Conservation (phyloP, 352 stramenopile species). For the Phytophthora cryptogea region DNA sequence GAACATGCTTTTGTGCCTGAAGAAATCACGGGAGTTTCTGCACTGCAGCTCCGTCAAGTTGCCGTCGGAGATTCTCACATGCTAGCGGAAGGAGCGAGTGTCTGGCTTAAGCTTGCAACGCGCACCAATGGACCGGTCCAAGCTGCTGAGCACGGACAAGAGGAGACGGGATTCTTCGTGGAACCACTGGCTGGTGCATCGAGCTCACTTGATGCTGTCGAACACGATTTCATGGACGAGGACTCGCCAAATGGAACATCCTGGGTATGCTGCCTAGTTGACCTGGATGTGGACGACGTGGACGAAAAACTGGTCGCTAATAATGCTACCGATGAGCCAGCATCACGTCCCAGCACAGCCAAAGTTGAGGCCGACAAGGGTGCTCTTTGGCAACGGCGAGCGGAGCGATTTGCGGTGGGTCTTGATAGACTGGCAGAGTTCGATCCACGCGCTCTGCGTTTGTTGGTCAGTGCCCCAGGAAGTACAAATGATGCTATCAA, state of each 20-base stretch:
- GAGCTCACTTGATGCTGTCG: conserved; percentile 30
- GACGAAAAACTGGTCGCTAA: conserved; percentile 32
- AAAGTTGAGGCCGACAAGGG: conserved; percentile 22
- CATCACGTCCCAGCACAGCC: conserved; percentile 15
- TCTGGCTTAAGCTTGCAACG: conserved; percentile 51
- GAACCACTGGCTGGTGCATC: conserved; percentile 27
- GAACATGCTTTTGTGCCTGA: conserved; percentile 66
- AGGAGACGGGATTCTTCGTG: conserved; percentile 33
- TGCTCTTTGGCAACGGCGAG: conserved; percentile 30
- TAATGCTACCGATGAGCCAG: conserved; percentile 1
- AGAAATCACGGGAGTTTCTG: conserved; percentile 27
- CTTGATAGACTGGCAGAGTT: conserved; percentile 27
- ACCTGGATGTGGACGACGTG: conserved; percentile 62
- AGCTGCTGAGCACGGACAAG: conserved; percentile 9
- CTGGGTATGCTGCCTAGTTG: conserved; percentile 42
- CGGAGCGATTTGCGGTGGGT: conserved; percentile 21
- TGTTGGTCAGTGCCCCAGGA: conserved; percentile 12
- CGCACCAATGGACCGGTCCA: conserved; percentile 14
- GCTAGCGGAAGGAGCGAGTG: conserved; percentile 62
- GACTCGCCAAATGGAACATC: background rate
- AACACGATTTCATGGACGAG: conserved; percentile 24
- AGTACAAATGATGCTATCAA: conserved; percentile 18
- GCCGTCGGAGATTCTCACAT: conserved; percentile 61
- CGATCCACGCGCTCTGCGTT: conserved; percentile 18
- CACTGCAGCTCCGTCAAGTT: conserved; percentile 47